A percentile compares a stretch with the other conserved stretches of the same genome.
These are phyloP conservation scores for Colletotrichum sp. DNA, from an alignment of 2,329 filamentous ascomycete species.

Conservation along the genomic window DNA sequence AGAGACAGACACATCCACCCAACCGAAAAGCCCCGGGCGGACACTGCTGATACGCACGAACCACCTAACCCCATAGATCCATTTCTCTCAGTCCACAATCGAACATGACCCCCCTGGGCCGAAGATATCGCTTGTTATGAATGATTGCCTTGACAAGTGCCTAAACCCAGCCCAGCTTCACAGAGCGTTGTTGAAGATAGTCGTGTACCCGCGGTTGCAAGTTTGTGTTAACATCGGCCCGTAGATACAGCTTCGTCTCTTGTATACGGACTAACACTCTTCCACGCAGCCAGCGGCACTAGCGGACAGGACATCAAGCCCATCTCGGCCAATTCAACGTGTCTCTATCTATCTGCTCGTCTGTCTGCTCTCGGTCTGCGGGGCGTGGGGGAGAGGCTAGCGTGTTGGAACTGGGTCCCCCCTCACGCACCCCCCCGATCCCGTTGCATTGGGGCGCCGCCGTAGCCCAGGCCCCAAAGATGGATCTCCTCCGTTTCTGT, in stretches of 20 bases:
- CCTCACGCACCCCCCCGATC: neutral
- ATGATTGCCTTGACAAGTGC: neutral
- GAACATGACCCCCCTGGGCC: neutral
- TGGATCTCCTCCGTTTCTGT: constrained; percentile 9
- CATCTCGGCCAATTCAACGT: neutral
- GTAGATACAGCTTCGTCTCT: neutral
- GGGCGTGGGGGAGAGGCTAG: constrained; percentile 13
- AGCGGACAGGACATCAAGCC: neutral
- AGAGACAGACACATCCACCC: neutral
- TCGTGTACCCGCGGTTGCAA: neutral
- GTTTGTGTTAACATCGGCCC: rapidly evolving
- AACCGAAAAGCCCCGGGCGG: neutral
- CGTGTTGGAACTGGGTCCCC: neutral
- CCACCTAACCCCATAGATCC: neutral
- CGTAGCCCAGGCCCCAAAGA: neutral
- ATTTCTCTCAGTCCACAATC: neutral
- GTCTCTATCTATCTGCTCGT: neutral
- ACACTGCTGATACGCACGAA: constrained; percentile 12
- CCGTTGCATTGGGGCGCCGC: constrained; percentile 14
- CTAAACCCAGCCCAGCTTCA: neutral
- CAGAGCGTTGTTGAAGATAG: neutral
- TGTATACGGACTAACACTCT: neutral
- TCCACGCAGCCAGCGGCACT: neutral
- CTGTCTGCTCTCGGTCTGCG: neutral
- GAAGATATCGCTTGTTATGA: neutral